phyloP scores from a whole-genome alignment of 495 filamentous ascomycete genomes.

The Bacidia gigantensis region DNA sequence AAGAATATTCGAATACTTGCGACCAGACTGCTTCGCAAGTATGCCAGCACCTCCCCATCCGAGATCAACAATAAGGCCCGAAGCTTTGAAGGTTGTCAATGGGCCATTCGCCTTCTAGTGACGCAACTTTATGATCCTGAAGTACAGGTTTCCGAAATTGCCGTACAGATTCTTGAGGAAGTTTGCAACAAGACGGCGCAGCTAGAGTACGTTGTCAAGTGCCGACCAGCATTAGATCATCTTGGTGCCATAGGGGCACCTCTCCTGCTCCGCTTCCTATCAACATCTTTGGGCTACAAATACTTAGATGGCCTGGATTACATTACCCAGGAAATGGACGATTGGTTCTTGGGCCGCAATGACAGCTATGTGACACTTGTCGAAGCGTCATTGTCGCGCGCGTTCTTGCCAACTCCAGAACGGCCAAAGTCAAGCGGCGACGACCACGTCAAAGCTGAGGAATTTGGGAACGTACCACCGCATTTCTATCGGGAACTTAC shows the following conservation, averaged over 20 bases:
- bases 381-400: slow-evolving; percentile 84
- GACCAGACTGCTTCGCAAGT: slow-evolving; percentile 71
- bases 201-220: slow-evolving; percentile 91
- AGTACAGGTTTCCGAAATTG: slow-evolving; percentile 86
- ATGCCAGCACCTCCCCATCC: slow-evolving; percentile 44
- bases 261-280: slow-evolving; percentile 80
- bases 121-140: slow-evolving; percentile 96
- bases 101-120: slow-evolving; percentile 92
- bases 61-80: slow-evolving; percentile 21
- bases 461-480: slow-evolving; percentile 64
- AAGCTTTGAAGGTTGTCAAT: slow-evolving; percentile 50
- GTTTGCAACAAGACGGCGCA: slow-evolving; percentile 82
- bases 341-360: slow-evolving; percentile 95
- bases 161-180: slow-evolving; percentile 93
- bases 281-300: slow-evolving; percentile 91
- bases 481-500: slow-evolving; percentile 96
- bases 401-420: slow-evolving; percentile 50
- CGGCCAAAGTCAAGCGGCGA: slow-evolving; percentile 26
- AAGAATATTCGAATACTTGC: slow-evolving; percentile 84
- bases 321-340: slow-evolving; percentile 98
- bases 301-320: slow-evolving; percentile 95
- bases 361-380: slow-evolving; percentile 90
- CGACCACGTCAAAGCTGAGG: slow-evolving; percentile 42
- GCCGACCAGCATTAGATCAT: slow-evolving; percentile 89
- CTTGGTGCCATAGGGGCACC: slow-evolving; percentile 94